A percentile compares a stretch with the other conserved stretches of the same genome.
phyloP scores from a whole-genome alignment of 2,329 filamentous ascomycete genomes.

The Blastomyces silverae region DNA sequence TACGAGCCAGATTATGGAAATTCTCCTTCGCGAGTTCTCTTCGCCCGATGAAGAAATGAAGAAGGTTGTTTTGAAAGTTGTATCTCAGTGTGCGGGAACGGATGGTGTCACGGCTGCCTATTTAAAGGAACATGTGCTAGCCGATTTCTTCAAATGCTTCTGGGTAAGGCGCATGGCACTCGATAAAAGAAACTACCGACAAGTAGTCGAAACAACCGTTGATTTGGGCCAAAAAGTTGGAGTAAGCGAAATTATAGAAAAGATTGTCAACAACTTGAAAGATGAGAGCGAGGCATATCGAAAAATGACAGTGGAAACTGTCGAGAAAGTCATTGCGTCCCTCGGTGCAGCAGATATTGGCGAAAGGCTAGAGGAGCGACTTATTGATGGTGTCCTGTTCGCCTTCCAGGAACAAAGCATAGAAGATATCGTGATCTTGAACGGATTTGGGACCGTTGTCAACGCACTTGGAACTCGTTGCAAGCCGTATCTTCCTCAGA shows the following conservation, averaged over 20 bases:
- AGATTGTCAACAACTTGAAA: slow-evolving; percentile 91
- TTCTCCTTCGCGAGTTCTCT: slow-evolving; percentile 87
- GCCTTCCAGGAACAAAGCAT: slow-evolving; percentile 98
- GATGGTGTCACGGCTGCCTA: slow-evolving; percentile 93
- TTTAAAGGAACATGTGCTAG: slow-evolving; percentile 87
- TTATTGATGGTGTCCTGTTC: slow-evolving; percentile 91
- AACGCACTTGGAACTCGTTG: slow-evolving; percentile 89
- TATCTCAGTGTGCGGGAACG: slow-evolving; percentile 90
- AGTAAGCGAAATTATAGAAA: slow-evolving; percentile 85
- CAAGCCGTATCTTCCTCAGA: slow-evolving; percentile 94
- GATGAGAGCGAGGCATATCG: slow-evolving; percentile 97
- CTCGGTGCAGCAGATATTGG: slow-evolving; percentile 91
- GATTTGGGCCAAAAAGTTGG: slow-evolving; percentile 98
- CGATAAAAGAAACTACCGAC: slow-evolving; percentile 94
- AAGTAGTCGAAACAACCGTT: slow-evolving; percentile 96
- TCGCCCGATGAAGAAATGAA: slow-evolving; percentile 99
- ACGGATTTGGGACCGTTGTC: slow-evolving; percentile 95
- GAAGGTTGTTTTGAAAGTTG: slow-evolving; percentile 95
- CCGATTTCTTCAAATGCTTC: slow-evolving; percentile 98
- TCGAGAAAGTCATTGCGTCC: slow-evolving; percentile 92
- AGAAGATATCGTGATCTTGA: slow-evolving; percentile 91
- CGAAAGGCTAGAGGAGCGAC: slow-evolving; percentile 81
- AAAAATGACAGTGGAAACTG: slow-evolving; percentile 98
- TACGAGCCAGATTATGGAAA: slow-evolving; percentile 98
- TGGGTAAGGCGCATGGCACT: slow-evolving; percentile 97